Conservation (phyloP, 495 filamentous ascomycete genomes). For the Daldinia loculata region DNA sequence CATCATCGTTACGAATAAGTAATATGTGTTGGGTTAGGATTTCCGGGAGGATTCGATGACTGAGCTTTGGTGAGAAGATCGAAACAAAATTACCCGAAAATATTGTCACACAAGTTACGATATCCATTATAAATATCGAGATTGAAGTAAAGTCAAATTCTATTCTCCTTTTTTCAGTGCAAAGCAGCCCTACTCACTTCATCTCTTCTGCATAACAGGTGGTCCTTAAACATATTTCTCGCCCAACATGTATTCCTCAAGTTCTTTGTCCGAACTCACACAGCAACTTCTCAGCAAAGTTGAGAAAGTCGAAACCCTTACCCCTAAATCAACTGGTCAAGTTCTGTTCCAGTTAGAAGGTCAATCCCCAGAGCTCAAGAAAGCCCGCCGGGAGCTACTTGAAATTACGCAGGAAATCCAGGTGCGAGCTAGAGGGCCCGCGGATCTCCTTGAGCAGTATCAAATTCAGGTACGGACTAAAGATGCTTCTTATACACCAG, state of each 20-base stretch:
- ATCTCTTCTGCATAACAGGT: neutral
- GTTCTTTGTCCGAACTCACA: neutral
- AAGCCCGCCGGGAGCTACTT: neutral
- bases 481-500: too few relatives aligned
- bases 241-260: neutral
- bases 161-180: neutral
- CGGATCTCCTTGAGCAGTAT: neutral
- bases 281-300: neutral
- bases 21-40: neutral
- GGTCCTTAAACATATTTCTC: neutral
- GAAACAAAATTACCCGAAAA: neutral
- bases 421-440: neutral
- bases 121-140: neutral
- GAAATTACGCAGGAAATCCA: conserved; percentile 1
- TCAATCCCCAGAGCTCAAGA: neutral
- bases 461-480: neutral
- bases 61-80: neutral
- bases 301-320: neutral
- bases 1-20: neutral
- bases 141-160: neutral
- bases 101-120: neutral
- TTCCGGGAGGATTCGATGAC: neutral
- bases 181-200: neutral
- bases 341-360: neutral
- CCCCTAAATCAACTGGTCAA: neutral